Conservation (phyloP, 805 yeast genomes). For the Spathaspora sp. region DNA sequence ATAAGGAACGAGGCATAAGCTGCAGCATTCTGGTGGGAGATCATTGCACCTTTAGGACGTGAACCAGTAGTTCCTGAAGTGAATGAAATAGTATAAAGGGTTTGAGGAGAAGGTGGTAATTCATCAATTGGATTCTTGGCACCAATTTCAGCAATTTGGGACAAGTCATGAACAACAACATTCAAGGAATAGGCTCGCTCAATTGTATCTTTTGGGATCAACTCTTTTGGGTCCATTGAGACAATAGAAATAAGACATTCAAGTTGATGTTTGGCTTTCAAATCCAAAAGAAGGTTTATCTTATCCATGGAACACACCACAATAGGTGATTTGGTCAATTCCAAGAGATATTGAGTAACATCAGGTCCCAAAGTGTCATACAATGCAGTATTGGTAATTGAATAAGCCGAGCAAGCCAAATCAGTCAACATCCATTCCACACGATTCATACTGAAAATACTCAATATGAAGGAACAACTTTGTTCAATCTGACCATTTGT, state of each 20-base stretch:
- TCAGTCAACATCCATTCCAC: slow-evolving; percentile 37
- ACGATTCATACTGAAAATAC: slow-evolving; percentile 32
- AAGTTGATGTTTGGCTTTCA: slow-evolving; percentile 35
- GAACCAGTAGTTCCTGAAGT: slow-evolving; percentile 70
- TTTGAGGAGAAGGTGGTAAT: slow-evolving; percentile 28
- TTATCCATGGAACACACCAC: slow-evolving; percentile 53
- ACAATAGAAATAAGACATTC: slow-evolving; percentile 48
- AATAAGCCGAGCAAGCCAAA: slow-evolving; percentile 27
- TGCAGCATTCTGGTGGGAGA: slow-evolving; percentile 25
- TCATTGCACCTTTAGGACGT: slow-evolving; percentile 69
- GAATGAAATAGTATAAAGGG: slow-evolving; percentile 39
- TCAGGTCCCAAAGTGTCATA: slow-evolving; percentile 39
- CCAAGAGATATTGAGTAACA: slow-evolving; percentile 30
- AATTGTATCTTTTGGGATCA: slow-evolving; percentile 11
- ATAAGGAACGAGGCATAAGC: slow-evolving; percentile 12
- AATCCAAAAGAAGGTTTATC: slow-evolving; percentile 42
- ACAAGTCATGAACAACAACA: slow-evolving; percentile 29
- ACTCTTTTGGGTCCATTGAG: slow-evolving; percentile 45
- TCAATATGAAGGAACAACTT: slow-evolving; percentile 27
- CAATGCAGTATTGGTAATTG: slow-evolving; percentile 36
- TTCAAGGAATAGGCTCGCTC: slow-evolving; percentile 20
- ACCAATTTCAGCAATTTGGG: slow-evolving; percentile 31
- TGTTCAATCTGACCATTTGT: slow-evolving; percentile 11
- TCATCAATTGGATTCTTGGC: slow-evolving; percentile 27
- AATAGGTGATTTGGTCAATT: slow-evolving; percentile 36